Evolutionary conservation across 306 rosid genomes (phyloP).

Genomic region (Ziziphus jujuba): DNA sequence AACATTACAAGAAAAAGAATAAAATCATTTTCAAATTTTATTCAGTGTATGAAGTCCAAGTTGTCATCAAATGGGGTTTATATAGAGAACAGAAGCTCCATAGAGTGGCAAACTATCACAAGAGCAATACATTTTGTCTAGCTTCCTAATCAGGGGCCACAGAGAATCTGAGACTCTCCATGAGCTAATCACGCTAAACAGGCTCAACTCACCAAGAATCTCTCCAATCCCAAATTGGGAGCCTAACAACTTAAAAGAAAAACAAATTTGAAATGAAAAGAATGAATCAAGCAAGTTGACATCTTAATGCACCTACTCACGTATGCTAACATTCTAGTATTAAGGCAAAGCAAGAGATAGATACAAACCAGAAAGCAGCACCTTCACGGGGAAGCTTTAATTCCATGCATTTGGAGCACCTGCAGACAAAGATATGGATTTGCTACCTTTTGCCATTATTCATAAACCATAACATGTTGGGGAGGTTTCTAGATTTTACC

Average conservation of each 20-base stretch:
- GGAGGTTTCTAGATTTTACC: neutral
- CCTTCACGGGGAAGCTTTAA: constrained; percentile 88
- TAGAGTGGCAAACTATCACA: too few relatives aligned
- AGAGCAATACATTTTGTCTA: too few relatives aligned
- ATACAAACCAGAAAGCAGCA: constrained; percentile 90
- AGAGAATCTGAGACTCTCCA: too few relatives aligned
- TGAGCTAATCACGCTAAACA: too few relatives aligned
- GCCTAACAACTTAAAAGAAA: too few relatives aligned
- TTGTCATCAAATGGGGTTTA: too few relatives aligned
- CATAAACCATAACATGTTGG: neutral
- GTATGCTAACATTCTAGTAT: neutral
- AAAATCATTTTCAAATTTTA: neutral
- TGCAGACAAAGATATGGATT: constrained; percentile 7
- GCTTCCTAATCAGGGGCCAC: too few relatives aligned
- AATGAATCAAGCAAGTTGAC: neutral
- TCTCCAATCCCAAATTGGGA: too few relatives aligned
- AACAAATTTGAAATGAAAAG: neutral
- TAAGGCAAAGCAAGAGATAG: constrained; percentile 10
- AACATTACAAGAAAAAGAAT: neutral
- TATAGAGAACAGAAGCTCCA: too few relatives aligned
- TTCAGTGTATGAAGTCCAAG: neutral
- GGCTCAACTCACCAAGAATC: too few relatives aligned
- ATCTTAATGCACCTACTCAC: neutral
- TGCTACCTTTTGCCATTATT: too few relatives aligned
- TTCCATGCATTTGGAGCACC: constrained; percentile 93